Evolutionary conservation across 192 early-diverging fungal species (phyloP).

Genomic region (Geranomyces variabilis): DNA sequence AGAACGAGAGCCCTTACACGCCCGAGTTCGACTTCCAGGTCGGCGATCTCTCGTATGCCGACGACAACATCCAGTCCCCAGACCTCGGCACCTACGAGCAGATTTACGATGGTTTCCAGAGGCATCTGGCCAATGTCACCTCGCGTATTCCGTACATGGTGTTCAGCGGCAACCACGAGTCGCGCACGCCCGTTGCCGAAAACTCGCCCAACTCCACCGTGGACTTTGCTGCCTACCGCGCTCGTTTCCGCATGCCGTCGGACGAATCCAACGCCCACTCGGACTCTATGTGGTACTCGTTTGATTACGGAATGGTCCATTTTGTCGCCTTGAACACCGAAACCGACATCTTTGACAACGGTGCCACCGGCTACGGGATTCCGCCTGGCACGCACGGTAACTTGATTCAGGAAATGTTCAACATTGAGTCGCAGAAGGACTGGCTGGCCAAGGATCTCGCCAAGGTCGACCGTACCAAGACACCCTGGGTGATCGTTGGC

Average conservation of each 20-base stretch:
- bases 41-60: not conserved
- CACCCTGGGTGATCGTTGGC: constrained; percentile 28
- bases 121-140: not conserved
- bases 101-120: constrained; percentile 1
- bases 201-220: not conserved
- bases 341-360: constrained; percentile 23
- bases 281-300: constrained; percentile 26
- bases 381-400: constrained; percentile 3
- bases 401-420: not conserved
- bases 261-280: constrained; percentile 5
- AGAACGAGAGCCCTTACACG: not conserved
- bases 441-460: constrained; percentile 27
- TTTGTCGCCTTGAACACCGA: constrained; percentile 23
- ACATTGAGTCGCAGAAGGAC: constrained; percentile 14
- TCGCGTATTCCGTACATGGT: constrained; percentile 29
- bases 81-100: constrained; percentile 3
- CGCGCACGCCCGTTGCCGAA: constrained; percentile 1
- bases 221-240: constrained; percentile 8
- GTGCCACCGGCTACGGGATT: not conserved
- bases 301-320: constrained; percentile 29
- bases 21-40: constrained; percentile 8
- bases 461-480: constrained; percentile 22
- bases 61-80: not conserved
- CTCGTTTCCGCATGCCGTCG: constrained; percentile 18
- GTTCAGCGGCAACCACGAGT: constrained; percentile 25